Base-by-base conservation (phyloP, 2,329 filamentous ascomycete genomes). In the Akanthomyces muscarius region DNA sequence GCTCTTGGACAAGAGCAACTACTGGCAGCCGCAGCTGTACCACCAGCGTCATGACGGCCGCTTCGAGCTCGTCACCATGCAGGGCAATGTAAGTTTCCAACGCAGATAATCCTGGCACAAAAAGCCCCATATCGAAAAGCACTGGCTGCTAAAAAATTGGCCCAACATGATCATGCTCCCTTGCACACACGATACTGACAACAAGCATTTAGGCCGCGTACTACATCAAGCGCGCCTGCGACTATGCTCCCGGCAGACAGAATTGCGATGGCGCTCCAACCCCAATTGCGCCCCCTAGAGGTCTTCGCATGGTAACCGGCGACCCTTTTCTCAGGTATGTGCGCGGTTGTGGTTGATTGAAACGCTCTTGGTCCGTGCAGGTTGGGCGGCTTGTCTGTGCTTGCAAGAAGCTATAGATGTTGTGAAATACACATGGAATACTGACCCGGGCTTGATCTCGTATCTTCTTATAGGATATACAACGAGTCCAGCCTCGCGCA, bases 251-350 rank as follows among this genome's bases (percentile, higher is more conserved):
- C 1, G 70, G 69, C n/a, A 66, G 69, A 16, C 38, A 59, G 18
- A 68, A 69, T 63, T 72, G 71, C 59, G 38, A 67, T 25, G 48
- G 54, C 23, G 58, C 62, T 5, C 61, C 68, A 5, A 30, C 44
- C 21, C 76, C 87, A 4, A 73, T 79, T 36, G 82, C 86, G 2
- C 89, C 88, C 68, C 87, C 86, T 0, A 72, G 79, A 28, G 84
- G 81, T 59, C 86, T 90, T 68, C 84, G 86, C 61, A 89, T 90
- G 86, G 61, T 90, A 30, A 84, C 86, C 5, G 88, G 88, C 44
- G 78, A 86, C 67, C 77, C 83, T 64, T 77, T 79, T 65, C 82
- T 85, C 65, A 63, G 66, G 67, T 71, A 64, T 21, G 65, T 66
- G 3, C 7, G 18, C 13, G 13, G 18, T 13, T 5, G 10, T 45